phyloP scores from a whole-genome alignment of 495 filamentous ascomycete species.

The Penicillium turbatum region DNA sequence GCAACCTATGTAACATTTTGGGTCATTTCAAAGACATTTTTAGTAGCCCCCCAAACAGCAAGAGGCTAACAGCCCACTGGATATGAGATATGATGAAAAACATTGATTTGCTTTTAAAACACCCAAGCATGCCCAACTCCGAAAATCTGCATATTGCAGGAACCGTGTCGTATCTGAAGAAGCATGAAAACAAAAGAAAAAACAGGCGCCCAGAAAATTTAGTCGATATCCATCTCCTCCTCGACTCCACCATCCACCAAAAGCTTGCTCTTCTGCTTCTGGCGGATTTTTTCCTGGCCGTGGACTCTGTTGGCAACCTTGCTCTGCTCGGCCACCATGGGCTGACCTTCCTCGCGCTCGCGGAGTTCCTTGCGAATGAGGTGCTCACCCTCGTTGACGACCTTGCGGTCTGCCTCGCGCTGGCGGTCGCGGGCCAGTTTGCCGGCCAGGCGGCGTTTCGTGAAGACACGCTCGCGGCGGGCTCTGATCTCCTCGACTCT shows the following conservation, averaged over 20 bases:
- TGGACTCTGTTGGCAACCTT: constrained; percentile 34
- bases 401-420: constrained; percentile 68
- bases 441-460: constrained; percentile 86
- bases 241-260: constrained; percentile 64
- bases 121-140: constrained; percentile 33
- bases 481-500: constrained; percentile 81
- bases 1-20: constrained; percentile 9
- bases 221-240: constrained; percentile 69
- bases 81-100: constrained; percentile 26
- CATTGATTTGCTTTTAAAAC: constrained; percentile 33
- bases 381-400: constrained; percentile 89
- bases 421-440: constrained; percentile 72
- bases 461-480: constrained; percentile 81
- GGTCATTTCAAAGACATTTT: constrained; percentile 8
- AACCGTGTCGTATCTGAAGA: constrained; percentile 31
- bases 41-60: constrained; percentile 1
- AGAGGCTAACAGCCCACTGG: constrained; percentile 10
- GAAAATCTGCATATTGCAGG: constrained; percentile 12
- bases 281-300: constrained; percentile 52
- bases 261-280: constrained; percentile 58
- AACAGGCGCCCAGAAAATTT: constrained; percentile 23
- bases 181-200: constrained; percentile 16
- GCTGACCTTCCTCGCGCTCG: constrained; percentile 40
- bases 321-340: constrained; percentile 37
- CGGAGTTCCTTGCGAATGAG: constrained; percentile 54